Conservation (phyloP, 305 asterid species). For the Galium porrigens region DNA sequence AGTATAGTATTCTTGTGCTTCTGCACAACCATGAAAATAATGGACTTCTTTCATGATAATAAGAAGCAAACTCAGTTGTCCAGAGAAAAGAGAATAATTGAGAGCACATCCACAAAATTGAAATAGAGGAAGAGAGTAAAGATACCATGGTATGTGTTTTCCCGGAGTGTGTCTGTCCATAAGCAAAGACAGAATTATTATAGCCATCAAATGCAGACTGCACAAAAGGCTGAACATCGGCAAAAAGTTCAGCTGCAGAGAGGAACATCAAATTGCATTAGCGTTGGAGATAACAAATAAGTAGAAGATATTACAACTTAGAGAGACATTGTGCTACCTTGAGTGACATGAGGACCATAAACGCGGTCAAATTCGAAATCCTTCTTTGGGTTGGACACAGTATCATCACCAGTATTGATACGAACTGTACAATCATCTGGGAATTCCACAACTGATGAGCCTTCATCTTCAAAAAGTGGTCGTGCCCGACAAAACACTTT, state of each 20-base stretch:
- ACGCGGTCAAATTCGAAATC: conserved; percentile 96
- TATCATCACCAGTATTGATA: conserved; percentile 66
- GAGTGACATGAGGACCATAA: conserved; percentile 96
- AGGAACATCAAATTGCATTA: conserved; percentile 5
- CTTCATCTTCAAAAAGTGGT: conserved; percentile 95
- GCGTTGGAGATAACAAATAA: conserved; percentile 6
- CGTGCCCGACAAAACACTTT: conserved; percentile 86
- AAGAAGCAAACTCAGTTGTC: neutral
- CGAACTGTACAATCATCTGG: conserved; percentile 75
- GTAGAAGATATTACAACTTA: conserved; percentile 11
- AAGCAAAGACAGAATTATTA: conserved; percentile 73
- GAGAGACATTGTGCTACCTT: conserved; percentile 35
- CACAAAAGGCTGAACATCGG: conserved; percentile 88
- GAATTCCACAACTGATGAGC: conserved; percentile 64
- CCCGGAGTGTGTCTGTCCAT: conserved; percentile 78
- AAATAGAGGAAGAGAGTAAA: conserved; percentile 23
- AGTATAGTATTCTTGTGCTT: neutral
- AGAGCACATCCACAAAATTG: conserved; percentile 10
- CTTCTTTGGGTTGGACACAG: conserved; percentile 67
- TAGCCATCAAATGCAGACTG: conserved; percentile 99
- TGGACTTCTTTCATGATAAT: neutral
- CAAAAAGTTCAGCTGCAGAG: conserved; percentile 76
- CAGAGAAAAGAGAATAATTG: conserved; percentile 3
- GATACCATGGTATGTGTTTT: conserved; percentile 89
- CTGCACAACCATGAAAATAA: neutral